Conservation (phyloP, 2,329 filamentous ascomycete genomes). For the Nigrograna mackinnonii region DNA sequence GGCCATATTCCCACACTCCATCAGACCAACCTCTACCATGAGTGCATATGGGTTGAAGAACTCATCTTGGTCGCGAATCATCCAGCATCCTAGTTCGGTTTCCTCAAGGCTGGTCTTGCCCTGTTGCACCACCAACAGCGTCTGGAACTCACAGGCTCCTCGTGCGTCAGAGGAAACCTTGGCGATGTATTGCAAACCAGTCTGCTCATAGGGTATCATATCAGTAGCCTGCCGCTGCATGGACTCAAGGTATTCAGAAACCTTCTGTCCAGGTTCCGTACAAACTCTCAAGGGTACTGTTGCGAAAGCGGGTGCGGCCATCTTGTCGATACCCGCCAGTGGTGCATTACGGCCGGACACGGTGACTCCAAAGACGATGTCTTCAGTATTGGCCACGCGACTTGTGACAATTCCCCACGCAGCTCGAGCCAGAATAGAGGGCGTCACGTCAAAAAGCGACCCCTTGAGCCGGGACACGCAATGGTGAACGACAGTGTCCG, state of each 20-base stretch:
- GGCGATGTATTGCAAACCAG: constrained; percentile 60
- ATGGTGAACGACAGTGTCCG: neutral
- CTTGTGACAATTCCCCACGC: neutral
- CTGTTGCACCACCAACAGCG: neutral
- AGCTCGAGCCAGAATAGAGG: neutral
- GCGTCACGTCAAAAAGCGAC: neutral
- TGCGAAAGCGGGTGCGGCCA: neutral
- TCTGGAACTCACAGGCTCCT: constrained; percentile 32
- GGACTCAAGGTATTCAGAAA: constrained; percentile 51
- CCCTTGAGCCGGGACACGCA: neutral
- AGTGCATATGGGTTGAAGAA: neutral
- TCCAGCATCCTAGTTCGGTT: neutral
- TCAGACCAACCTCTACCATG: neutral
- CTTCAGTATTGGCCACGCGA: neutral
- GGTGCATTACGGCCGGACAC: neutral
- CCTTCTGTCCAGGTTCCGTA: neutral
- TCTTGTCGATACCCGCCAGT: neutral
- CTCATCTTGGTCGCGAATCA: neutral
- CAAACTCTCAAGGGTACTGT: neutral
- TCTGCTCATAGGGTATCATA: constrained; percentile 64
- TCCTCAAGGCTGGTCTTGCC: neutral
- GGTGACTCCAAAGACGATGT: neutral
- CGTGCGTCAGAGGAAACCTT: constrained; percentile 9
- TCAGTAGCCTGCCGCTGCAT: constrained; percentile 57
- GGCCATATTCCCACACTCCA: neutral